phyloP scores from a whole-genome alignment of 768 basidiomycete genomes.

The Boletus insuetus region DNA sequence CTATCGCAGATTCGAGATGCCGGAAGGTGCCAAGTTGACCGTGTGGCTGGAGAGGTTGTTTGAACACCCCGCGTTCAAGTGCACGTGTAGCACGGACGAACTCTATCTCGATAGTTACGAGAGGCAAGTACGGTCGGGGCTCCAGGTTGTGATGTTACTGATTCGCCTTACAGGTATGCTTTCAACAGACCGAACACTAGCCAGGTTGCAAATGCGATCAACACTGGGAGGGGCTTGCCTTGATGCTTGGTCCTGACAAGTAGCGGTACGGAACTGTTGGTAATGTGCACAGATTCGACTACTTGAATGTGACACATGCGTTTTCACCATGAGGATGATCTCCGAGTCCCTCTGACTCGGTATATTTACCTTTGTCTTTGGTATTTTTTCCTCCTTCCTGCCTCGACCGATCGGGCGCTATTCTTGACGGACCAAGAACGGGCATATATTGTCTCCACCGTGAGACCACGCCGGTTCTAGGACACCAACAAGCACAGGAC shows the following conservation, averaged over 20 bases:
- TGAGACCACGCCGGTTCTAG: no score
- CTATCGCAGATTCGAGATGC: slow-evolving; percentile 65
- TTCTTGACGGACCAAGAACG: no score
- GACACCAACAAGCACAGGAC: no score
- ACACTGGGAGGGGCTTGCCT: slow-evolving; percentile 59
- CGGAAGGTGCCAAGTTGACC: slow-evolving; percentile 45
- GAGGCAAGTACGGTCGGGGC: slow-evolving; percentile 37
- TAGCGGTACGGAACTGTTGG: not conserved
- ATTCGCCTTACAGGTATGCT: slow-evolving; percentile 51
- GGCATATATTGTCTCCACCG: no score
- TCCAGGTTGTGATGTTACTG: not conserved
- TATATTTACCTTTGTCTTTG: no score
- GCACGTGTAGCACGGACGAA: slow-evolving; percentile 65
- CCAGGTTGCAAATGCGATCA: slow-evolving; percentile 74
- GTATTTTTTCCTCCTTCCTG: no score
- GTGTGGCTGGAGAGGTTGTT: slow-evolving; percentile 55
- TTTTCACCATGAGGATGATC: no score
- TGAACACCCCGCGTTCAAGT: slow-evolving; percentile 59
- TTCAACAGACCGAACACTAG: slow-evolving; percentile 77
- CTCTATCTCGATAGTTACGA: slow-evolving; percentile 74
- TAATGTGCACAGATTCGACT: not conserved
- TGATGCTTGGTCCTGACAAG: slow-evolving; percentile 32
- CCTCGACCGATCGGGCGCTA: no score
- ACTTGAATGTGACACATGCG: no score
- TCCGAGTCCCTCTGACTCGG: no score